A percentile compares a stretch with the other conserved stretches of the same genome.
Conservation (phyloP, 2,329 filamentous ascomycete species). For the Ilyonectria robusta region DNA sequence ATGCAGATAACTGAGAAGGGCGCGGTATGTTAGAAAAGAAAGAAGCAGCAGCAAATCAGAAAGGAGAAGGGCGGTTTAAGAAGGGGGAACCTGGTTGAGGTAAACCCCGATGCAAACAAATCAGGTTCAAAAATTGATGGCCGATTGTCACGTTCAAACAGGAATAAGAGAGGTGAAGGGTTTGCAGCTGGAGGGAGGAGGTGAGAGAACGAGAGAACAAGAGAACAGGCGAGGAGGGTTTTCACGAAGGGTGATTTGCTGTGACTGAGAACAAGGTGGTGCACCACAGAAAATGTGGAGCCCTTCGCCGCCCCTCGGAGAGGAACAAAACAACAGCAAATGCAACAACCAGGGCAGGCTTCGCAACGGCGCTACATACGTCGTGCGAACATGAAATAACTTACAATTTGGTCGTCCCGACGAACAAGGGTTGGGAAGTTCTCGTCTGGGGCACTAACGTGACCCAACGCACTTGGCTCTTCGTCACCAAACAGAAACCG, state of each 20-base stretch:
- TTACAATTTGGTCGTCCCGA: constrained; percentile 71
- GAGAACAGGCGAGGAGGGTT: constrained; percentile 18
- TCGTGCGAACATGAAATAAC: constrained; percentile 44
- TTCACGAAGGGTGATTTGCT: constrained; percentile 15
- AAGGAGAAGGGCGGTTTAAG: constrained; percentile 17
- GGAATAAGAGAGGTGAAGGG: constrained; percentile 10
- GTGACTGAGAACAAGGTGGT: constrained; percentile 29
- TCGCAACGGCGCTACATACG: neutral
- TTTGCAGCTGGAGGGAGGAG: constrained; percentile 8
- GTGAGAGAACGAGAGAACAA: constrained; percentile 3
- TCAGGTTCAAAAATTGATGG: neutral
- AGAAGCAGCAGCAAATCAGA: constrained; percentile 34
- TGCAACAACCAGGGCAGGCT: constrained; percentile 25
- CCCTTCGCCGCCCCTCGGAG: constrained; percentile 28
- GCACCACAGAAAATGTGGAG: constrained; percentile 43
- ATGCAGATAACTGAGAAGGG: constrained; percentile 78
- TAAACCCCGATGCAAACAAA: constrained; percentile 11
- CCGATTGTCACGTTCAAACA: neutral
- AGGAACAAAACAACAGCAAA: constrained; percentile 30
- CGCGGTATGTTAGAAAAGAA: constrained; percentile 52
- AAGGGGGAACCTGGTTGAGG: constrained; percentile 20
- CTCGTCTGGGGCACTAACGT: constrained; percentile 78
- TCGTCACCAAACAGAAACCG: constrained; percentile 90
- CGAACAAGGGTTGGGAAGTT: constrained; percentile 88
- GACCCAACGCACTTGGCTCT: constrained; percentile 66